Base-by-base conservation (phyloP, 2,329 filamentous ascomycete species). In the Simplicillium aogashimaense region DNA sequence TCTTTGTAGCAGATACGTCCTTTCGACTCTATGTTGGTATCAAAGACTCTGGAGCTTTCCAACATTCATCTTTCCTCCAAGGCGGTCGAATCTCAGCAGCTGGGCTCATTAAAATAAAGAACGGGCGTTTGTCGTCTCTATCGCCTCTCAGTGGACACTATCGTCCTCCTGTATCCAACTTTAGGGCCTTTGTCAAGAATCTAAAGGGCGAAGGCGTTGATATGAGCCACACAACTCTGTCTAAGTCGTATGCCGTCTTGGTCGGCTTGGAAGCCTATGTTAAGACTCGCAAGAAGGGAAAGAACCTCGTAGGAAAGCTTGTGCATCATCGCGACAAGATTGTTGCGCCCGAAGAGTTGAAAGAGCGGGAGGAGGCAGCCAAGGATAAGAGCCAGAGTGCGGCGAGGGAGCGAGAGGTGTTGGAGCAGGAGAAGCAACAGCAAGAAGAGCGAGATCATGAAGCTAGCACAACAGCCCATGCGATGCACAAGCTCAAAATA, bases 1-100 rank as follows among this genome's bases (percentile, higher is more conserved):
- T 95, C 47, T 95, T 94, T 52, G 88, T 89, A 7, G 83, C 84
- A 17, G 88, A 95, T 60, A 90, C 86, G 1, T 82, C 76, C 1
- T 92, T 89, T 57, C 78, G 85, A 1, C 68, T 95, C 0, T 95
- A 94, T 57, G 78, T 95, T 29, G 88, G 88, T 36, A 92, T 95
- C 65, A 95, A 95, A 54, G 78, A 85, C 57, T 83, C 80, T 4
- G 89, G 89, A 10, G 79, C 84, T 4, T 95, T 95, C 53, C 89
- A 95, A 53, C 89, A 95, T 60, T 89, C 83, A 11, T 92, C 86
- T 0, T 95, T 95, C 53, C 69, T 95, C 2, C 84, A 89, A 45
- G 89, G 88, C 17, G 74, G 81, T 9, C 78, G 88, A 11, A 88
- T 95, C 39, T 78, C 81, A 0, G 81, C 88, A 0, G 89, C 89